Conservation (phyloP, 495 filamentous ascomycete genomes). For the Massariosphaeria phaeospora region DNA sequence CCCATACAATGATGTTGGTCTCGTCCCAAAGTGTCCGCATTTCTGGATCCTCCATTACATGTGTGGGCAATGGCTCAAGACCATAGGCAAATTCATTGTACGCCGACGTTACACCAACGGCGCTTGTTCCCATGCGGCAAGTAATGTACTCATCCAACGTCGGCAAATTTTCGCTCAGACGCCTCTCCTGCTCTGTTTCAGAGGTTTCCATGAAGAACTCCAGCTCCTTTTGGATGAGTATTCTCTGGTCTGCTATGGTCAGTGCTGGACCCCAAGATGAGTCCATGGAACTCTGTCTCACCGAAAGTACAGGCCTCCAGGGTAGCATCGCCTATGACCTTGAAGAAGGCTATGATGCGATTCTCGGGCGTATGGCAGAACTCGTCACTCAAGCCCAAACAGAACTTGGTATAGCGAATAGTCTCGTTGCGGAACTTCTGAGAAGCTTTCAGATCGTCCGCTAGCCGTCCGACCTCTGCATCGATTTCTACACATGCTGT, state of each 20-base stretch:
- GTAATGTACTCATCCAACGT: conserved; percentile 34
- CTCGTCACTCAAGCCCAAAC: conserved; percentile 1
- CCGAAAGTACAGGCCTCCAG: neutral
- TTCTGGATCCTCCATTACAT: conserved; percentile 27
- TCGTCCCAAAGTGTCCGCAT: conserved; percentile 34
- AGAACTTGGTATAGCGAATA: conserved; percentile 1
- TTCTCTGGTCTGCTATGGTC: conserved; percentile 16
- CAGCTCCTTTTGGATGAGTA: conserved; percentile 33
- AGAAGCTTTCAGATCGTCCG: neutral
- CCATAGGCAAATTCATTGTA: conserved; percentile 28
- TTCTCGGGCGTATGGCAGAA: neutral
- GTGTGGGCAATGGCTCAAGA: neutral
- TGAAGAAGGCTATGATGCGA: conserved; percentile 8
- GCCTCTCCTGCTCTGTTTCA: conserved; percentile 31
- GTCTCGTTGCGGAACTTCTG: conserved; percentile 13
- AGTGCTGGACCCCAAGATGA: neutral
- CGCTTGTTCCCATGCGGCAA: conserved; percentile 36
- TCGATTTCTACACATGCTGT: conserved; percentile 12
- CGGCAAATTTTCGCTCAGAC: conserved; percentile 30
- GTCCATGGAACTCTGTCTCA: neutral
- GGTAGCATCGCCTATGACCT: conserved; percentile 1
- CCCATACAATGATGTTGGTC: conserved; percentile 30
- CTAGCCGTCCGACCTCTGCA: conserved; percentile 13
- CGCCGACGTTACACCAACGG: conserved; percentile 32
- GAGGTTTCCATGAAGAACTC: conserved; percentile 36